phyloP scores from a whole-genome alignment of 176 grass and related monocot genomes.

The Oropetium thomaeum region DNA sequence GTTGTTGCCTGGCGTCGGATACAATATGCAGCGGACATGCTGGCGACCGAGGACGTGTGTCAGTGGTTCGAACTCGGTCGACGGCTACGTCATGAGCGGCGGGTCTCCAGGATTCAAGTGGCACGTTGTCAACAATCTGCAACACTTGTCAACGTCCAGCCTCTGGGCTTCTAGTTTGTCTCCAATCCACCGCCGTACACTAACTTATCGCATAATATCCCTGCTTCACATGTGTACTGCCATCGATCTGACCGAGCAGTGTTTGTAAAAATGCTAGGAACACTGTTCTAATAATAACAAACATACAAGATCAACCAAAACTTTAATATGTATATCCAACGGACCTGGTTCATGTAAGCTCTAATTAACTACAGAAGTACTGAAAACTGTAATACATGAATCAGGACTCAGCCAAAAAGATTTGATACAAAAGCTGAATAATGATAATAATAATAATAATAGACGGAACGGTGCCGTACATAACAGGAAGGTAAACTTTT shows the following conservation, averaged over 20 bases:
- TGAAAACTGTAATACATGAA: constrained; percentile 1
- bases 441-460: background rate
- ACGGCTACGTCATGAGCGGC: background rate
- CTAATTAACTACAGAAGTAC: background rate
- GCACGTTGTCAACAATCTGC: constrained; percentile 13
- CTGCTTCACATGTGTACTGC: too few species aligned
- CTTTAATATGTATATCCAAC: background rate
- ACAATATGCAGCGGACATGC: background rate
- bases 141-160: constrained; percentile 26
- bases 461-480: background rate
- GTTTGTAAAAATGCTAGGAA: background rate
- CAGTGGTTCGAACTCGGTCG: background rate
- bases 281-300: background rate
- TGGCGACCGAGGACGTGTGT: background rate
- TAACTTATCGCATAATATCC: too few species aligned
- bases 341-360: background rate
- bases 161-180: constrained; percentile 8
- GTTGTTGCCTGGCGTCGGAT: background rate
- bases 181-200: background rate
- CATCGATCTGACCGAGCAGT: too few species aligned
- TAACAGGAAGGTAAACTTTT: background rate
- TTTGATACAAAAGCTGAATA: constrained; percentile 2
- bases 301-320: background rate
- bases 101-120: background rate
- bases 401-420: constrained; percentile 1